These are phyloP conservation scores for Fusarium sp. DNA, from an alignment of 2,329 filamentous ascomycete genomes.

Conservation along the genomic window DNA sequence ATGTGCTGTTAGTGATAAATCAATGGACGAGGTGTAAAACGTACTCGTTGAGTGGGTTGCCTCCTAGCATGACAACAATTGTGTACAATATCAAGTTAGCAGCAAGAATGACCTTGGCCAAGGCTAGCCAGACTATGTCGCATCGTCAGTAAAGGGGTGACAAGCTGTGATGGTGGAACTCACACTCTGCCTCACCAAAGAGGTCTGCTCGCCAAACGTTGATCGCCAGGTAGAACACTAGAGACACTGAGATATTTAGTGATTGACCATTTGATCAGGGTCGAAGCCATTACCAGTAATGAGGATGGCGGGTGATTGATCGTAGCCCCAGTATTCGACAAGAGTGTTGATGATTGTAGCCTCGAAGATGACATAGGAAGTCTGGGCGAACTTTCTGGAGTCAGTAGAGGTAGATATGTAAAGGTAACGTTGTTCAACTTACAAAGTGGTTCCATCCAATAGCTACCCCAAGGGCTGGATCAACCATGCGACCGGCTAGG, in stretches of 20 bases:
- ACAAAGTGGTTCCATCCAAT: conserved; percentile 1
- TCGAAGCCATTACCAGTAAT: neutral
- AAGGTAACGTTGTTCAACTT: neutral
- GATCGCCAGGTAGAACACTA: neutral
- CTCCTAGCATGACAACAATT: conserved; percentile 80
- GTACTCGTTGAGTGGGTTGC: conserved; percentile 65
- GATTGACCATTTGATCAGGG: neutral
- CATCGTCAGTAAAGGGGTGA: neutral
- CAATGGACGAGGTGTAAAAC: neutral
- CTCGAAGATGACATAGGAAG: neutral
- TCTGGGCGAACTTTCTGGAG: neutral
- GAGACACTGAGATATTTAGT: neutral
- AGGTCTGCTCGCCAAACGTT: neutral
- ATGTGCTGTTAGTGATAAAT: neutral
- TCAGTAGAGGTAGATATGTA: neutral
- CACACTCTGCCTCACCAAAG: neutral
- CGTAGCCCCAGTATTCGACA: neutral
- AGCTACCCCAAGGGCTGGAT: neutral
- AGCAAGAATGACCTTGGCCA: conserved; percentile 73
- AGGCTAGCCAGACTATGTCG: conserved; percentile 63
- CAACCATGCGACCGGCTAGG: neutral
- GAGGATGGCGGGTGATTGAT: neutral
- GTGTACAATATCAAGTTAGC: conserved; percentile 77
- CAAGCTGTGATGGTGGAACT: neutral
- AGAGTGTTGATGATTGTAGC: neutral